Base-by-base conservation (phyloP, 305 asterid species). In the Fraxinus sp. region DNA sequence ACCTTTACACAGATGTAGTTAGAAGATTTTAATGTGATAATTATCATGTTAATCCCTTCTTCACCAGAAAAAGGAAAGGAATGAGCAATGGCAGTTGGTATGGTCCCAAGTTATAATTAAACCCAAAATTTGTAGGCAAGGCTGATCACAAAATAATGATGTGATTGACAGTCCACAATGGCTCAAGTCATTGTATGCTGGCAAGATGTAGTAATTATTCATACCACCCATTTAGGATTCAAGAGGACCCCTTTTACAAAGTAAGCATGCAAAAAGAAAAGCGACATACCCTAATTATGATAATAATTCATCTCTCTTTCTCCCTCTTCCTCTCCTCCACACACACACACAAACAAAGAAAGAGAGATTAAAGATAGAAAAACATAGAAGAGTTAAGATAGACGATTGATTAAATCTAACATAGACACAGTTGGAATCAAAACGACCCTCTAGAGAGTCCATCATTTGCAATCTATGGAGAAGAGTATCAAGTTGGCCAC, bases 211-310 rank as follows among this genome's bases (percentile, higher is more conserved):
- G 57, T 89, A 81, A 90, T 89, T 75, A 90, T 91, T 84, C 66
- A 59, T 83, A 79, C 83, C 94, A 91, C 92, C 88, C 79, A 84
- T 68, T 24, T 70, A 36, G 85, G 68, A 70, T 66, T 80, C 88
- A 82, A 82, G 72, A 76, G 83, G 88, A 62, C 83, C 89, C 89
- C 83, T 28, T 26, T 18, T 73, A 14, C 78, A 78, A 70, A 80
- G 64, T 52, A 36, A 82, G 85, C 90, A 86, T 87, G 91, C 86
- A 84, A 79, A 79, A 84, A 78, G 62, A 13, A 68, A 84, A 80
- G 52, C 68, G 81, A 75, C 88, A 82, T 76, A 78, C 78, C 49
- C 83, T 81, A 71, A 78, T 79, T 10, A 84, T 84, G 32, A 80
- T 52, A 83, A 73, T 37, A 11, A 44, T 52, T 41, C 79, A 68